Conservation (phyloP, 441 rosid genomes). For the Populus tomentosa region DNA sequence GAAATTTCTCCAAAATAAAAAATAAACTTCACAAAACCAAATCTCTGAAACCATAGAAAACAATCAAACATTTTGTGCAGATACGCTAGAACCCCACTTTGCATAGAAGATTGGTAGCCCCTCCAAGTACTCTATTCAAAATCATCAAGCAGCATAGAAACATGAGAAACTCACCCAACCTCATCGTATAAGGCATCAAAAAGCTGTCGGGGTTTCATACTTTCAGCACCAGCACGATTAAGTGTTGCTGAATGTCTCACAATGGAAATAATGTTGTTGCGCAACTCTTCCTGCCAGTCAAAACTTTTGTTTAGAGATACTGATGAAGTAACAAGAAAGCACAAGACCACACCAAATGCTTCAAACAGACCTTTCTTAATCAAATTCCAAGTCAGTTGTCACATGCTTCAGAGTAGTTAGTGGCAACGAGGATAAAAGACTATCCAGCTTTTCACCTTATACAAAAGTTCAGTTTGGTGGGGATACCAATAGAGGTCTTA, state of each 20-base stretch:
- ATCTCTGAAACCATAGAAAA: neutral
- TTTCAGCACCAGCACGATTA: conserved; percentile 55
- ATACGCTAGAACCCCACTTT: neutral
- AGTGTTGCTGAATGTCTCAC: conserved; percentile 74
- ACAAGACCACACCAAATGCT: neutral
- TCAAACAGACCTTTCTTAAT: conserved; percentile 2
- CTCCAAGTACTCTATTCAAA: neutral
- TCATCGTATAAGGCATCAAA: conserved; percentile 77
- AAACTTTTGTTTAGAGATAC: conserved; percentile 12
- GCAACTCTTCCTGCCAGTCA: conserved; percentile 66
- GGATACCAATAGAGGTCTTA: neutral
- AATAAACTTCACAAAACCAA: neutral
- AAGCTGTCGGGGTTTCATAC: conserved; percentile 78
- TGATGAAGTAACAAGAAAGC: neutral
- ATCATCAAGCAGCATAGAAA: neutral
- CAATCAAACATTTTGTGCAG: neutral
- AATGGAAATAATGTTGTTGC: conserved; percentile 49
- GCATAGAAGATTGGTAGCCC: neutral
- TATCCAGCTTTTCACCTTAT: neutral
- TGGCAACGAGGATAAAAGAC: neutral
- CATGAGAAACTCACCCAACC: conserved; percentile 53
- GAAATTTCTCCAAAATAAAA: neutral
- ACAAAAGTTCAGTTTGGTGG: neutral
- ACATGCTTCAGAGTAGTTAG: neutral
- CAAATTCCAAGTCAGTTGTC: neutral